Conservation (phyloP, 2,329 filamentous ascomycete genomes). For the Arthrobotrys musiformis region DNA sequence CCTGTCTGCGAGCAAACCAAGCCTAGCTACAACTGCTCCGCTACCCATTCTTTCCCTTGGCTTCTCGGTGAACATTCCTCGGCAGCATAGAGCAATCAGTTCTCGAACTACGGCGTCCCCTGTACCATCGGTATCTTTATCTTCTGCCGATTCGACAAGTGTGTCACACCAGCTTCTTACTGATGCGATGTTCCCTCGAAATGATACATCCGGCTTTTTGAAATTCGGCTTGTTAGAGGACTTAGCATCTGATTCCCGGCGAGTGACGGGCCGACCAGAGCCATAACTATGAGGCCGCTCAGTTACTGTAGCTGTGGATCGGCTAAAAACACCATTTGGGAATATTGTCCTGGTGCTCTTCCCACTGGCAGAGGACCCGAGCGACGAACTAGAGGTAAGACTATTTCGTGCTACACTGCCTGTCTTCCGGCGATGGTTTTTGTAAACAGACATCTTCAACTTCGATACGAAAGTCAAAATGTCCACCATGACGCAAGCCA, state of each 20-base stretch:
- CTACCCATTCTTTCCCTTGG: slow-evolving; percentile 44
- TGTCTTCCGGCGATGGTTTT: slow-evolving; percentile 32
- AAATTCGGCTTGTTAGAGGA: neutral
- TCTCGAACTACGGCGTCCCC: slow-evolving; percentile 49
- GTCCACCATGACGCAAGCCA: slow-evolving; percentile 79
- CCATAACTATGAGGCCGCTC: slow-evolving; percentile 28
- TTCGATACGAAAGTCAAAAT: slow-evolving; percentile 76
- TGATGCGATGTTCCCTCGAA: slow-evolving; percentile 35
- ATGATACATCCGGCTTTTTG: slow-evolving; percentile 47
- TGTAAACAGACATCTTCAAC: slow-evolving; percentile 68
- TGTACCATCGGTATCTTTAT: slow-evolving; percentile 50
- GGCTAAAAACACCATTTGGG: slow-evolving; percentile 11
- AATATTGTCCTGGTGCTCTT: slow-evolving; percentile 38
- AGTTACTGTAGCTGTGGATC: slow-evolving; percentile 24
- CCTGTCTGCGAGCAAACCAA: slow-evolving; percentile 46
- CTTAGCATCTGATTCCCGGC: slow-evolving; percentile 30
- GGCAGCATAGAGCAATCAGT: slow-evolving; percentile 37
- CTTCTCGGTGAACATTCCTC: slow-evolving; percentile 50
- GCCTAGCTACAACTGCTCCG: slow-evolving; percentile 38
- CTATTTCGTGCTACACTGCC: slow-evolving; percentile 18
- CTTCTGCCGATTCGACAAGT: slow-evolving; percentile 44
- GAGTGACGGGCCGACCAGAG: slow-evolving; percentile 14
- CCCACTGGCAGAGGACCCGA: slow-evolving; percentile 38
- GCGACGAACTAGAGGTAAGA: slow-evolving; percentile 40
- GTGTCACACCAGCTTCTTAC: slow-evolving; percentile 47